These are phyloP conservation scores for Podaxis sp. DNA, from an alignment of 768 basidiomycete species.

Conservation along the genomic window DNA sequence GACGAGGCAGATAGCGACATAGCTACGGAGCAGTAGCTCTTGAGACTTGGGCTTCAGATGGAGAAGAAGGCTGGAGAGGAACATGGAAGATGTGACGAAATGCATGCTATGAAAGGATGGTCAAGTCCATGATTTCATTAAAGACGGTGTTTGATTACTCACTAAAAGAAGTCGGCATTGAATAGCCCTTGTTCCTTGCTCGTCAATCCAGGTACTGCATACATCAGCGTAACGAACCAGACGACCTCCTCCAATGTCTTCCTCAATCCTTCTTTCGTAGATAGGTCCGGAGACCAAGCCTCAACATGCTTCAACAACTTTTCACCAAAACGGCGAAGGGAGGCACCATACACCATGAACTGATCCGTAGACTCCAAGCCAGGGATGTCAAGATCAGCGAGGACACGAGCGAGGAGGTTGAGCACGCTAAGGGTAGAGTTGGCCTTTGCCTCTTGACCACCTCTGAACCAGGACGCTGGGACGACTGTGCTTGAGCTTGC, in stretches of 20 bases:
- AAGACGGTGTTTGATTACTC: slow-evolving; percentile 23
- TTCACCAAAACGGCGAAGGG: slow-evolving; percentile 35
- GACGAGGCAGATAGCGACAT: slow-evolving; percentile 49
- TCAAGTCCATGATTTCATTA: not conserved
- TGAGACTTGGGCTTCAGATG: slow-evolving; percentile 42
- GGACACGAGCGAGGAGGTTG: slow-evolving; percentile 10
- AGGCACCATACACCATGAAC: slow-evolving; percentile 24
- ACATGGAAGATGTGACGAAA: slow-evolving; percentile 64
- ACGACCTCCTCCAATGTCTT: slow-evolving; percentile 62
- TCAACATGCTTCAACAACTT: slow-evolving; percentile 44
- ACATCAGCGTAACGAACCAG: slow-evolving; percentile 55
- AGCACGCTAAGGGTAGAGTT: slow-evolving; percentile 9
- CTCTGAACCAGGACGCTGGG: slow-evolving; percentile 24
- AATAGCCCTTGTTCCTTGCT: slow-evolving; percentile 34
- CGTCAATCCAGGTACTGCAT: slow-evolving; percentile 55
- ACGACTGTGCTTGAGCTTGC: slow-evolving; percentile 25
- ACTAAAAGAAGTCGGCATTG: slow-evolving; percentile 63
- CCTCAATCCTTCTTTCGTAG: slow-evolving; percentile 29
- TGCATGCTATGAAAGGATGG: slow-evolving; percentile 50
- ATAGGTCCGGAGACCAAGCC: slow-evolving; percentile 31
- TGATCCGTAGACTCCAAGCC: not conserved
- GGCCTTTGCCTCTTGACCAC: not conserved
- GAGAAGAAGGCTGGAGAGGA: slow-evolving; percentile 51
- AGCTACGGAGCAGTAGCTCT: slow-evolving; percentile 52
- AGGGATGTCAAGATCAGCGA: slow-evolving; percentile 12